These are phyloP conservation scores for Cordyceps cicadae DNA, from an alignment of 2,329 filamentous ascomycete genomes.

Conservation along the genomic window DNA sequence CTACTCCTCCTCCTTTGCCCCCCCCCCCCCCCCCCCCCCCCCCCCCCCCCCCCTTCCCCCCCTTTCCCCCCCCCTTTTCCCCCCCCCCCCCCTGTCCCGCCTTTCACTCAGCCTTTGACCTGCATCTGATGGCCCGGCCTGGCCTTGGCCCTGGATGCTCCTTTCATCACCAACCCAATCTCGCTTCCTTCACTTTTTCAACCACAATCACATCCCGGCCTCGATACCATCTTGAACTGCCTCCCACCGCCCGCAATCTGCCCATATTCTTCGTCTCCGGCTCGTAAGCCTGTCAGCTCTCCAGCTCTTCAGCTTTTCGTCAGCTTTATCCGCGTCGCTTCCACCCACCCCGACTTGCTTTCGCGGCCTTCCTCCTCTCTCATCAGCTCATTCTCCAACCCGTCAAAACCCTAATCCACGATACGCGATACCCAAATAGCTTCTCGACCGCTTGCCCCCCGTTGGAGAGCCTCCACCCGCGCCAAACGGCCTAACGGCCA, in stretches of 20 bases:
- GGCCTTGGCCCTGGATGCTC: conserved; percentile 1
- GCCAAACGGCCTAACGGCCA: conserved; percentile 2
- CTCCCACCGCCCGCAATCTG: not conserved
- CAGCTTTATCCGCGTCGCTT: not conserved
- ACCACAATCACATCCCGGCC: not conserved
- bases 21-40: too few species aligned
- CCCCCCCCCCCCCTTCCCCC: too few species aligned
- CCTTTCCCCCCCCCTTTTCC: too few species aligned
- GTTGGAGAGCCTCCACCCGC: not conserved
- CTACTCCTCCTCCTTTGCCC: too few species aligned
- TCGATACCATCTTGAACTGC: not conserved
- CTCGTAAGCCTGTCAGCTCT: too few species aligned
- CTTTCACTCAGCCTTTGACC: conserved; percentile 6
- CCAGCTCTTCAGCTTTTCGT: not conserved
- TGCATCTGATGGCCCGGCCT: conserved; percentile 2
- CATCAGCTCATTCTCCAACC: not conserved
- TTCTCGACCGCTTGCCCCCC: not conserved
- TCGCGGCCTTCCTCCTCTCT: not conserved
- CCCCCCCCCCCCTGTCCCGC: conserved; percentile 6
- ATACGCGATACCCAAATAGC: not conserved
- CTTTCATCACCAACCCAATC: not conserved
- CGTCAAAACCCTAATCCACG: not conserved
- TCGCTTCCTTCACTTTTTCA: conserved; percentile 5
- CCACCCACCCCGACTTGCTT: not conserved
- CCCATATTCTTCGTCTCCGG: not conserved